Base-by-base conservation (phyloP, 2,329 filamentous ascomycete species). In the Cladosporium sp. region DNA sequence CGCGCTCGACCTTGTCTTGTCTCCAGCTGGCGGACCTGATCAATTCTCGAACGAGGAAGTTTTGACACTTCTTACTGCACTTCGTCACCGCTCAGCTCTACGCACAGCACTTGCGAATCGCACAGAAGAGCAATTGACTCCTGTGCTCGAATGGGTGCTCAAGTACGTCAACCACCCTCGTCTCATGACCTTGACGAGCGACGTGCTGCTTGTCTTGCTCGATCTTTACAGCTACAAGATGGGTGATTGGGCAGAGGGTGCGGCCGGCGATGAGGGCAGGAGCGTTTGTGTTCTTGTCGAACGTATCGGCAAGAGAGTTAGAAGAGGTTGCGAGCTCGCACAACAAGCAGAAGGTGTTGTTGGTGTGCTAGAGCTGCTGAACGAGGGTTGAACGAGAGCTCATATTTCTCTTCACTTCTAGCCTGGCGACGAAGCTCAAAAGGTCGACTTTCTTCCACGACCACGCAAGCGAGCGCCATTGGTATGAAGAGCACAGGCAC, bases 141-240 rank as follows among this genome's bases (percentile, higher is more conserved):
- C 93, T 0, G 81, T 97, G 12, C 78, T 99, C 52, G 83, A 83
- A 68, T 97, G 92, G 91, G 81, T 93, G 9, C 84, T 85, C 71
- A 86, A 83, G 64, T 85, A 93, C 73, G 88, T 99, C 64, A 81
- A 86, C 37, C 88, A 97, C 70, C 90, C 93, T 34, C 85, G 90
- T 56, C 89, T 94, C 71, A 85, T 94, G 48, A 82, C 82, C 60
- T 77, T 96, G 34, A 91, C 90, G 68, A 88, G 91, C 22, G 93
- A 97, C 72, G 84, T 94, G 20, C 87, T 88, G 15, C 82, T 95
- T 67, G 81, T 91, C 59, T 78, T 97, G 35, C 77, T 97, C 19
- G 93, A 99, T 68, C 78, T 97, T 36, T 99, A 97, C 72, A 86
- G 88, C 28, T 87, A 90, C 70, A 88, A 91, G 64, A 80, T 91